Evolutionary conservation across 148 eudicot genomes (phyloP), one percentile per base, ranked within the genome.

Genomic region (Hydrangea macrophylla): DNA sequence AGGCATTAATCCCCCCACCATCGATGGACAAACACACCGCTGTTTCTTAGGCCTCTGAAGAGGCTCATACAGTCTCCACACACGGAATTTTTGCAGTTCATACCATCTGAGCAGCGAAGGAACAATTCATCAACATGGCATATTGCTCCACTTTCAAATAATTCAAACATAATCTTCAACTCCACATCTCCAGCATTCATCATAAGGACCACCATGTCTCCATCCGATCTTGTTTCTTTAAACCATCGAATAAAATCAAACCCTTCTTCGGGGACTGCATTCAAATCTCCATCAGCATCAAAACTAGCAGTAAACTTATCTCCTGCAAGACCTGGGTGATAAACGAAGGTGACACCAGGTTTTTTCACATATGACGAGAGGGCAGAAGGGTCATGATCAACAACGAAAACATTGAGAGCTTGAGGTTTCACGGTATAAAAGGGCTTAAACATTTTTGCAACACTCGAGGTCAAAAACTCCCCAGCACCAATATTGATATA

Each of bases 71-170:
- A 79, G 67, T 73, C 73, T 42, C 70, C 83, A 32, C 73, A 83
- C 9, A 56, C 27, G 20, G 50, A 32, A 39, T 20, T 54, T 54
- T 51, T 65, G 67, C 81, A 88, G 39, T 63, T 71, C 1, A 53
- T 76, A 66, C 22, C 44, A 42, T 85, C 80, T 0, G 87, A 78
- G 66, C 88, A 81, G 6, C 77, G 80, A 35, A 92, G 74, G 69
- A 92, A 92, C 66, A 92, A 76, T 81, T 92, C 97, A 39, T 92
- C 97, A 5, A 92, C 85, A 10, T 17, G 80, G 68, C 97, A 92
- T 23, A 92, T 89, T 39, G 73, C 78, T 36, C 90, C 90, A 44
- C 80, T 87, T 66, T 81, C 84, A 64, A 83, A 92, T 62, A 92
- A 57, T 64, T 87, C 89, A 0, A 75, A 78, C 28, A 92, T 84